Percentiles rank a stretch among this genome's conserved stretches.
phyloP scores from a whole-genome alignment of 495 filamentous ascomycete species.

The Trichoderma orchidacearum region DNA sequence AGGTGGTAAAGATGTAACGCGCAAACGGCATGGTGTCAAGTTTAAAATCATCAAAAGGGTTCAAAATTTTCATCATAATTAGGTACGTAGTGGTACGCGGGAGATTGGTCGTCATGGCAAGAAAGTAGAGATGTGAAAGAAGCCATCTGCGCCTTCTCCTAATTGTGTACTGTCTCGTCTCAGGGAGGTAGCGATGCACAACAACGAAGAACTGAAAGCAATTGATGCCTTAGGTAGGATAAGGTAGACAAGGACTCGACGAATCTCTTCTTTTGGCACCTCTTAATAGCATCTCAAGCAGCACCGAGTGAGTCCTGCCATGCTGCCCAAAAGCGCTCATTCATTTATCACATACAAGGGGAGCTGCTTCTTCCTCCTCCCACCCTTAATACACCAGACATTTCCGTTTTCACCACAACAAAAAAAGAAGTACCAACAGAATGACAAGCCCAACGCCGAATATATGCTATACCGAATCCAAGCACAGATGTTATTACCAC shows the following conservation, averaged over 20 bases:
- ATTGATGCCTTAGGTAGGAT: background rate
- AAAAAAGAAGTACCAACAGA: background rate
- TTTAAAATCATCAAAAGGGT: background rate
- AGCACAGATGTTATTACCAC: background rate
- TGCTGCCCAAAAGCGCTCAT: background rate
- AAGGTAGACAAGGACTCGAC: too few species aligned
- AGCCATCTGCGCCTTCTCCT: background rate
- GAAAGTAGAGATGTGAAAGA: background rate
- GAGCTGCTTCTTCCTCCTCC: background rate
- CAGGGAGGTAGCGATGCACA: too few species aligned
- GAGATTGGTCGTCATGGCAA: background rate
- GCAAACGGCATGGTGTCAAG: background rate
- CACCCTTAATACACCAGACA: background rate
- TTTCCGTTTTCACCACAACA: background rate
- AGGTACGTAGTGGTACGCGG: background rate
- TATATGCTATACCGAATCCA: background rate
- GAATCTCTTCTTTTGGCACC: background rate
- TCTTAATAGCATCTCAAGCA: background rate
- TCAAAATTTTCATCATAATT: background rate
- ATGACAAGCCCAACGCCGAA: background rate
- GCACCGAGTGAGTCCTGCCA: background rate
- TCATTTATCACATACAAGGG: background rate
- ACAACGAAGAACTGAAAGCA: background rate
- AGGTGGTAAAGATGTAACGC: background rate
- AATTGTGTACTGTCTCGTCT: background rate